These are phyloP conservation scores for Cryptosporidium tyzzeri DNA, from an alignment of 169 alveolate genomes.

Conservation along the genomic window DNA sequence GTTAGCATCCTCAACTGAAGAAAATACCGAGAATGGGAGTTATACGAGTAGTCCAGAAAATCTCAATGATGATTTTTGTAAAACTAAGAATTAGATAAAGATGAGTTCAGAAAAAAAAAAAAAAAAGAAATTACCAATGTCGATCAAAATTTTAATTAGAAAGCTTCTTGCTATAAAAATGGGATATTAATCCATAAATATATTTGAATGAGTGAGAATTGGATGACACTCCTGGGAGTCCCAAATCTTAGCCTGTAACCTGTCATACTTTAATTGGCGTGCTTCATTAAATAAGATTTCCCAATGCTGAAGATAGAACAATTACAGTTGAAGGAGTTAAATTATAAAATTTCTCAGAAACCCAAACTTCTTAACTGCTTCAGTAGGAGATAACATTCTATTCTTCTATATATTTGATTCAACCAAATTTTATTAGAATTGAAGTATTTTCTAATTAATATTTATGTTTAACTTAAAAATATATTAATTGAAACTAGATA, in stretches of 20 bases:
- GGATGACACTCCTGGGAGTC: background rate
- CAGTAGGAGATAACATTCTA: background rate
- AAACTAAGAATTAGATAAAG: background rate
- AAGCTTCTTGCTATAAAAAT: no score
- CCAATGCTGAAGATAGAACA: no score
- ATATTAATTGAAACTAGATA: background rate
- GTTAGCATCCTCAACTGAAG: slow-evolving; percentile 17
- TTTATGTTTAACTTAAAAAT: background rate
- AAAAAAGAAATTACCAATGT: no score
- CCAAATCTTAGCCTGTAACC: background rate
- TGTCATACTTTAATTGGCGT: no score
- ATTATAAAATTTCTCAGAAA: no score
- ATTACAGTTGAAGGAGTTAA: background rate
- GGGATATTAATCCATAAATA: no score
- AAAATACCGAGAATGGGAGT: background rate
- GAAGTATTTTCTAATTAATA: background rate
- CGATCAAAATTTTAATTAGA: no score
- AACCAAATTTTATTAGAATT: background rate
- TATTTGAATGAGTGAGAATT: background rate
- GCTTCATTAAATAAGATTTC: no score
- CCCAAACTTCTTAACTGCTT: background rate
- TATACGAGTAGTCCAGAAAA: background rate
- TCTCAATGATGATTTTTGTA: background rate
- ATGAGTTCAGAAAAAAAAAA: background rate
- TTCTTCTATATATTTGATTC: background rate